A percentile compares a stretch with the other conserved stretches of the same genome.
Conservation (phyloP, 257 asterid species). For the Primulina huaijiensis region DNA sequence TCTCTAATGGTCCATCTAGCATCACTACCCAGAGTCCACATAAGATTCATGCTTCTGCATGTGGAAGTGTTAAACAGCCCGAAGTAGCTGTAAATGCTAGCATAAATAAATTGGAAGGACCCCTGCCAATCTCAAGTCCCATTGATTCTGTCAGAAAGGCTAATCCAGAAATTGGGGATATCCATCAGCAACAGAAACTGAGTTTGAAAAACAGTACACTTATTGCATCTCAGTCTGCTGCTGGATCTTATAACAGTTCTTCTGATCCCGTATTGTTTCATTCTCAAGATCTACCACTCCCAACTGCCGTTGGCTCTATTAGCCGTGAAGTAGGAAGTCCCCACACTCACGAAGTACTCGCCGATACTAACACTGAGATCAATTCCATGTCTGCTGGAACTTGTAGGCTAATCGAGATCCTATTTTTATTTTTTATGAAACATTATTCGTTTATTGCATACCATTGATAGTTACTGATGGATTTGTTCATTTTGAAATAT, state of each 20-base stretch:
- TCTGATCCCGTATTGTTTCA: constrained; percentile 43
- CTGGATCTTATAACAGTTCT: constrained; percentile 43
- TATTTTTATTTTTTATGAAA: constrained; percentile 9
- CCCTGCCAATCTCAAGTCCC: constrained; percentile 30
- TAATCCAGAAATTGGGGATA: constrained; percentile 29
- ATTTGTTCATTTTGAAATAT: constrained; percentile 24
- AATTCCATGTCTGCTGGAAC: constrained; percentile 37
- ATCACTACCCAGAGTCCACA: constrained; percentile 38
- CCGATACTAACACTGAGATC: constrained; percentile 37
- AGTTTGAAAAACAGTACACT: constrained; percentile 29
- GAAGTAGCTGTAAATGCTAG: constrained; percentile 26
- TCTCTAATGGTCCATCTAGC: constrained; percentile 48
- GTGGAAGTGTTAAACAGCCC: constrained; percentile 26
- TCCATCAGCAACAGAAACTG: constrained; percentile 32
- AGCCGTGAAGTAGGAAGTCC: constrained; percentile 39
- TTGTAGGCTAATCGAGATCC: constrained; percentile 31
- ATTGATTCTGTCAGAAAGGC: constrained; percentile 32
- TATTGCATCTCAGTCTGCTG: constrained; percentile 37
- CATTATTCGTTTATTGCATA: constrained; percentile 18
- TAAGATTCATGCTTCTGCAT: constrained; percentile 32
- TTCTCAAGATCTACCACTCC: constrained; percentile 43
- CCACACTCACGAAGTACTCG: constrained; percentile 31
- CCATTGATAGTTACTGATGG: constrained; percentile 20
- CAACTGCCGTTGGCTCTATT: constrained; percentile 38
- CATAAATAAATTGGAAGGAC: constrained; percentile 36